Evolutionary conservation across 78 protist species (phyloP), one percentile per base, ranked within the genome.

Genomic region (Chrysochromulina tobinii): DNA sequence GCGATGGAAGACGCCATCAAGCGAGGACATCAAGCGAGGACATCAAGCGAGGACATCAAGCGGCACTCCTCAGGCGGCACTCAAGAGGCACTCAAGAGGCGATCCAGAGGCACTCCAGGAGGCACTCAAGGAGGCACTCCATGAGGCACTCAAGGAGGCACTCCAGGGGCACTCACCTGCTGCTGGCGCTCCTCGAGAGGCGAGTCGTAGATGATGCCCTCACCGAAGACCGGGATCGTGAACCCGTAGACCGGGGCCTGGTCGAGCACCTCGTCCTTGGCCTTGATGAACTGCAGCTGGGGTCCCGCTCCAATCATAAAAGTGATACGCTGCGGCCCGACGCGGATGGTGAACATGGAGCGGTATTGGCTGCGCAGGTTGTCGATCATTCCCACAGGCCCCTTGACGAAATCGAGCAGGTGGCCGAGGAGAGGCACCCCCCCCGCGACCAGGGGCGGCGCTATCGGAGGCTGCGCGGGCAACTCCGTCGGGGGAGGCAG

Each of bases 191-290:
- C 50, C 27, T 61, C 66, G 15, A 51, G 83, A 53, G 88, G 89
- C 55, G 93, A 69, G 61, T 81, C 90, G 87, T 83, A 83, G 23
- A 59, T 84, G 15, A 91, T 75, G 51, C 61, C 87, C 38, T 54
- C 20, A 55, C 94, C 94, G 73, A 92, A 92, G 17, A 87, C 94
- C 2, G 94, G 94, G 50, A 50, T 12, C 27, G 75, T 85, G 90
- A 92, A 92, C 21, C 23, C 57, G 90, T 92, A 92, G 21, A 92
- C 94, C 59, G 87, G 88, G 0, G 72, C 14, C 66, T 67, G 89
- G 68, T n/a, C 48, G 73, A 92, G 89, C 90, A 17, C 61, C 58
- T 51, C 18, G 77, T 87, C 90, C 48, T 17, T 66, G 54, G 27
- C 79, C 18, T 59, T 61, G 59, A 51, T 17, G 58, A 87, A 50